Evolutionary conservation across 2,329 filamentous ascomycete genomes (phyloP).

Genomic region (Fusarium hostae): DNA sequence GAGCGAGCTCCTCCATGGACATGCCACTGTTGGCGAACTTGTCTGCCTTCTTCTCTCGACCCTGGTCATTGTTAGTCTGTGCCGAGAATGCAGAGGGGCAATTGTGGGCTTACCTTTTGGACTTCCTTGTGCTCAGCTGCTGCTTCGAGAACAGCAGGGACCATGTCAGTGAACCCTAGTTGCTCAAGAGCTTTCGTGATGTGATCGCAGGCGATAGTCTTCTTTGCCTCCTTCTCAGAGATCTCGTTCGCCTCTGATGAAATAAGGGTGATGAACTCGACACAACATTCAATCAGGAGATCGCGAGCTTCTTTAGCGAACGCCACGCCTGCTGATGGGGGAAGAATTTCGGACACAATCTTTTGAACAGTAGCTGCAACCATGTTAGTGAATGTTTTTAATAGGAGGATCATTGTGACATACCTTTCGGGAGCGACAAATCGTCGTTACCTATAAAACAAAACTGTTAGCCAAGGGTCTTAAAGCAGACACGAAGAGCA

Average conservation of each 20-base stretch:
- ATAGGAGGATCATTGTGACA: slow-evolving; percentile 13
- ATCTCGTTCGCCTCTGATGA: slow-evolving; percentile 99
- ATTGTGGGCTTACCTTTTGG: slow-evolving; percentile 75
- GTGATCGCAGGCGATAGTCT: slow-evolving; percentile 98
- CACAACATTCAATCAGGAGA: slow-evolving; percentile 96
- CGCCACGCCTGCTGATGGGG: slow-evolving; percentile 77
- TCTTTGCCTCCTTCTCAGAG: slow-evolving; percentile 98
- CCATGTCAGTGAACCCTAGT: slow-evolving; percentile 92
- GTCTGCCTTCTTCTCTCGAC: slow-evolving; percentile 94
- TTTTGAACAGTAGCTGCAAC: slow-evolving; percentile 73
- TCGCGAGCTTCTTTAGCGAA: slow-evolving; percentile 97
- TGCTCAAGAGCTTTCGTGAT: slow-evolving; percentile 94
- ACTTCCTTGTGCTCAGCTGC: slow-evolving; percentile 92
- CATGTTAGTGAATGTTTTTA: slow-evolving; percentile 42
- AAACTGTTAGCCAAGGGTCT: slow-evolving; percentile 47
- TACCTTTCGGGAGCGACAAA: slow-evolving; percentile 73
- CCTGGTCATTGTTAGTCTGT: slow-evolving; percentile 67
- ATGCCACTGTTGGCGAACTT: slow-evolving; percentile 96
- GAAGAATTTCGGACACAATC: slow-evolving; percentile 94
- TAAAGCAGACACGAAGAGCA: slow-evolving; percentile 5
- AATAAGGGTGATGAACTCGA: slow-evolving; percentile 98
- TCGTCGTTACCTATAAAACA: slow-evolving; percentile 68
- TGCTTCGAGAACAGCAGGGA: slow-evolving; percentile 85
- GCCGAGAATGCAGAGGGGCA: slow-evolving; percentile 32
- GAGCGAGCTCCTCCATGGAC: slow-evolving; percentile 87